Evolutionary conservation across 148 eudicot species (phyloP).

Genomic region (Amaranthus hypochondriacus): DNA sequence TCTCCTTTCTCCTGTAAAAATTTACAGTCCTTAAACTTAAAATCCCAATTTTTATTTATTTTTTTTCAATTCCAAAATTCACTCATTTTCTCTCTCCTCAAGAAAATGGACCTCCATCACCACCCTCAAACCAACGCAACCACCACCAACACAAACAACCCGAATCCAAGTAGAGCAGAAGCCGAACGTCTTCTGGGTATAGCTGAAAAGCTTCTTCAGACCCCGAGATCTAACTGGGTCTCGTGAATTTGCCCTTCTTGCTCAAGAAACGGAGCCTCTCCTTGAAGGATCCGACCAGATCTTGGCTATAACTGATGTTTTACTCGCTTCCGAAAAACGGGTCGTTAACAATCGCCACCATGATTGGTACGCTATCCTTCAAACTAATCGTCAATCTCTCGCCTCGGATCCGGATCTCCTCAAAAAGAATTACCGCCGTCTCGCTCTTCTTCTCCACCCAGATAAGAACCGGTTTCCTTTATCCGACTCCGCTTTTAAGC

Average conservation of each 20-base stretch:
- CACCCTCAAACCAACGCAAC: not conserved
- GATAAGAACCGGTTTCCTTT: conserved; percentile 64
- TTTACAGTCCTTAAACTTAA: too few species aligned
- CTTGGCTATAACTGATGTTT: conserved; percentile 72
- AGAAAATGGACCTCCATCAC: conserved; percentile 19
- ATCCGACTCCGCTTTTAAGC: conserved; percentile 63
- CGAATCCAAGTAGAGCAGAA: conserved; percentile 39
- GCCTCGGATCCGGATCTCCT: conserved; percentile 50
- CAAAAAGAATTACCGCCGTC: conserved; percentile 63
- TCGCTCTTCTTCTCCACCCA: conserved; percentile 80
- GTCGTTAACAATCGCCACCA: conserved; percentile 37
- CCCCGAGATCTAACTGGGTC: conserved; percentile 57
- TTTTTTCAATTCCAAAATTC: not conserved
- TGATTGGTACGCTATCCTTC: conserved; percentile 76
- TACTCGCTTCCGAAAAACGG: conserved; percentile 57
- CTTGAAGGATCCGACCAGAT: conserved; percentile 82
- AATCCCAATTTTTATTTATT: too few species aligned
- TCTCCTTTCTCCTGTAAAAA: too few species aligned
- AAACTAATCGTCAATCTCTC: conserved; percentile 37
- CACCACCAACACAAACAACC: not conserved
- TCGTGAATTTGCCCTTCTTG: conserved; percentile 78
- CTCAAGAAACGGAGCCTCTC: conserved; percentile 79
- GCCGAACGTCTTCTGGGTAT: conserved; percentile 63
- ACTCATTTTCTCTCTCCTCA: not conserved
- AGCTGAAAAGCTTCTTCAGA: conserved; percentile 69